phyloP scores from a whole-genome alignment of 1,284 basidiomycete genomes.

The Waitea zeae region DNA sequence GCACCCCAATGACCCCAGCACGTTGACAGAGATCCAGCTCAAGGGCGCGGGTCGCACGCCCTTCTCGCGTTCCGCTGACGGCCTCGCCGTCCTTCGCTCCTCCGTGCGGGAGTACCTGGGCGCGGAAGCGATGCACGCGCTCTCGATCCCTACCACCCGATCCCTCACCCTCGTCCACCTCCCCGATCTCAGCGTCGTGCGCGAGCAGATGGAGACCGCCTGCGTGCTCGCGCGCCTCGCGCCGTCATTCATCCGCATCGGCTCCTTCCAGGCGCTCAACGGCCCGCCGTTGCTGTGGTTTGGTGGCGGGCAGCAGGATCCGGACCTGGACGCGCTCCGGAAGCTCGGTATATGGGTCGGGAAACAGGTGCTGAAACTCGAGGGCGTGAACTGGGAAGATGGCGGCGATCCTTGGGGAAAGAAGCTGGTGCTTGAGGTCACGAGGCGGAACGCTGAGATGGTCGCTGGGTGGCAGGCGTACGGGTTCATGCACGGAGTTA shows the following conservation, averaged over 20 bases:
- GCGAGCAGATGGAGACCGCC: slow-evolving; percentile 70
- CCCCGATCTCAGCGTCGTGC: slow-evolving; percentile 56
- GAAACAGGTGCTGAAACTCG: slow-evolving; percentile 35
- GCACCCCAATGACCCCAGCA: slow-evolving; percentile 30
- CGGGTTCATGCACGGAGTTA: slow-evolving; percentile 89
- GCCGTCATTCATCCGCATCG: slow-evolving; percentile 84
- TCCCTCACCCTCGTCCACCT: slow-evolving; percentile 71
- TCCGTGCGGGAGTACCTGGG: slow-evolving; percentile 86
- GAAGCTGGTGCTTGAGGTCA: slow-evolving; percentile 60
- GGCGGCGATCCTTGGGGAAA: slow-evolving; percentile 51
- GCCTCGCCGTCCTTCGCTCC: slow-evolving; percentile 81
- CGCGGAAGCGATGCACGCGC: slow-evolving; percentile 80
- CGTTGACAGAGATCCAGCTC: slow-evolving; percentile 65
- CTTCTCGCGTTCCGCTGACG: slow-evolving; percentile 83
- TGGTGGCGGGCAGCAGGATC: slow-evolving; percentile 59
- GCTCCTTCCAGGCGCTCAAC: slow-evolving; percentile 79
- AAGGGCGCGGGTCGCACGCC: slow-evolving; percentile 93
- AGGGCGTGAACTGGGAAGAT: slow-evolving; percentile 15
- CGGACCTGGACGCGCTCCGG: slow-evolving; percentile 57
- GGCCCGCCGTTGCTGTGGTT: slow-evolving; percentile 30
- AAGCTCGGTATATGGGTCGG: slow-evolving; percentile 62
- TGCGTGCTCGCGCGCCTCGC: slow-evolving; percentile 76
- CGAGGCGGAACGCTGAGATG: slow-evolving; percentile 75
- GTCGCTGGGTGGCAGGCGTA: slow-evolving; percentile 91
- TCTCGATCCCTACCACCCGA: slow-evolving; percentile 80